These are phyloP conservation scores for Bombardia bombarda DNA, from an alignment of 495 filamentous ascomycete species.

Conservation along the genomic window DNA sequence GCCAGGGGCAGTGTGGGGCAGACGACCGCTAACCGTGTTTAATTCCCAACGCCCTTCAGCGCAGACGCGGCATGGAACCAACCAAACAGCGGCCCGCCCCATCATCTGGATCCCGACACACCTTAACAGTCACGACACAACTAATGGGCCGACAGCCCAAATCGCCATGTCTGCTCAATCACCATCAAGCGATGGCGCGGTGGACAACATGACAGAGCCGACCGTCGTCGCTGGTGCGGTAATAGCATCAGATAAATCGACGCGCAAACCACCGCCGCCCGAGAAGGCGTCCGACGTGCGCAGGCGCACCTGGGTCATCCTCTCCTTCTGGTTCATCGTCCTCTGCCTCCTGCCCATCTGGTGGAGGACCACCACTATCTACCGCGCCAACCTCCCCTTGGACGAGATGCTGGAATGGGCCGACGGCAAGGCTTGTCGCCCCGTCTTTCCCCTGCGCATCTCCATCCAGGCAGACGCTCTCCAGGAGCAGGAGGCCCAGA, in stretches of 20 bases:
- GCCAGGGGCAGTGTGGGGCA: too few relatives aligned
- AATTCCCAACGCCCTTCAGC: too few relatives aligned
- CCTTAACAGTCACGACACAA: too few relatives aligned
- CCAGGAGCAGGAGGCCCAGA: slow-evolving; percentile 59
- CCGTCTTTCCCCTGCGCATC: slow-evolving; percentile 81
- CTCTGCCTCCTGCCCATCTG: slow-evolving; percentile 84
- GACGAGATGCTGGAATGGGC: slow-evolving; percentile 88
- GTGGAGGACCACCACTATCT: slow-evolving; percentile 94
- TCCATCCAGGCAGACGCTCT: slow-evolving; percentile 64
- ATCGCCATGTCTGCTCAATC: slow-evolving; percentile 23
- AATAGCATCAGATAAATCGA: background rate
- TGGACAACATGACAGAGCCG: slow-evolving; percentile 1
- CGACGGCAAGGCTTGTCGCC: slow-evolving; percentile 80
- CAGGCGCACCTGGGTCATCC: slow-evolving; percentile 63
- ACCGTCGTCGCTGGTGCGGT: background rate
- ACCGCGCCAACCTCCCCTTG: slow-evolving; percentile 77
- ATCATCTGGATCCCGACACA: too few relatives aligned
- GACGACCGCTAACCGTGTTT: too few relatives aligned
- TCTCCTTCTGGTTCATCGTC: slow-evolving; percentile 88
- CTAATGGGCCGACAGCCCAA: too few relatives aligned
- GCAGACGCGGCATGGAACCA: too few relatives aligned
- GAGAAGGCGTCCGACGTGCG: slow-evolving; percentile 63
- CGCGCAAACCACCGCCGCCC: slow-evolving; percentile 54
- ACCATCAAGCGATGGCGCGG: slow-evolving; percentile 11
- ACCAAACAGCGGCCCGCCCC: too few relatives aligned